Percentiles rank a stretch among this genome's conserved stretches.
phyloP scores from a whole-genome alignment of 495 filamentous ascomycete species.

The Podospora appendiculata region DNA sequence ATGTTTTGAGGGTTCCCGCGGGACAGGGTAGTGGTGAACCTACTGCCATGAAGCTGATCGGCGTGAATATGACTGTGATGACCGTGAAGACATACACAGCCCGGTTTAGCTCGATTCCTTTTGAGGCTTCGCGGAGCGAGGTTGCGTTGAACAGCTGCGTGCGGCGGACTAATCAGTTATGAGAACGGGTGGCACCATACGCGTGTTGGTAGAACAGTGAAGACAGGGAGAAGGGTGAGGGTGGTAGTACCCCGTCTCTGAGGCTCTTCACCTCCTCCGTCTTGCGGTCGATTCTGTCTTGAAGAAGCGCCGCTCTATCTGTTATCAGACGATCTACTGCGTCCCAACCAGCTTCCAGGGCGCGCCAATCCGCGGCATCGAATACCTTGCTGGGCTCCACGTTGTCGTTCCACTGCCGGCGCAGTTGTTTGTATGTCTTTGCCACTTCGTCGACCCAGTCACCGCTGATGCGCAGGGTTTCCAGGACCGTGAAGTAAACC shows the following conservation, averaged over 20 bases:
- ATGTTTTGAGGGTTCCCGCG: background rate
- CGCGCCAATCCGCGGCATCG: background rate
- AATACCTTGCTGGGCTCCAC: background rate
- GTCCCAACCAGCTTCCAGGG: constrained; percentile 1
- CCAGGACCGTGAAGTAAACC: constrained; percentile 1
- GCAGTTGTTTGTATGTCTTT: background rate
- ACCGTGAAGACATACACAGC: constrained; percentile 9
- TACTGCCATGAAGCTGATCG: constrained; percentile 4
- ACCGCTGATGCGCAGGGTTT: background rate
- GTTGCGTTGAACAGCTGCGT: constrained; percentile 9
- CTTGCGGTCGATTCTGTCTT: background rate
- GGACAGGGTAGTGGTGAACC: background rate
- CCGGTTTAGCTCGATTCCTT: constrained; percentile 3
- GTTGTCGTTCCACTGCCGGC: background rate
- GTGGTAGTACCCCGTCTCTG: constrained; percentile 2
- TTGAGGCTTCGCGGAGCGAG: constrained; percentile 4
- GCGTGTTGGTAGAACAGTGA: background rate
- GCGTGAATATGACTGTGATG: constrained; percentile 5
- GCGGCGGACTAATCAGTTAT: background rate
- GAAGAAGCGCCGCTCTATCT: background rate
- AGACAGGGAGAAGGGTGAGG: background rate
- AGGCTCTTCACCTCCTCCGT: constrained; percentile 8
- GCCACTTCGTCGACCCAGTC: background rate
- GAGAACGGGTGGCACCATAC: background rate
- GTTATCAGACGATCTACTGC: background rate